Percentiles rank a stretch among this genome's conserved stretches.
Evolutionary conservation across 208 protist genomes (phyloP).

Genomic region (Zelonia costaricensis): DNA sequence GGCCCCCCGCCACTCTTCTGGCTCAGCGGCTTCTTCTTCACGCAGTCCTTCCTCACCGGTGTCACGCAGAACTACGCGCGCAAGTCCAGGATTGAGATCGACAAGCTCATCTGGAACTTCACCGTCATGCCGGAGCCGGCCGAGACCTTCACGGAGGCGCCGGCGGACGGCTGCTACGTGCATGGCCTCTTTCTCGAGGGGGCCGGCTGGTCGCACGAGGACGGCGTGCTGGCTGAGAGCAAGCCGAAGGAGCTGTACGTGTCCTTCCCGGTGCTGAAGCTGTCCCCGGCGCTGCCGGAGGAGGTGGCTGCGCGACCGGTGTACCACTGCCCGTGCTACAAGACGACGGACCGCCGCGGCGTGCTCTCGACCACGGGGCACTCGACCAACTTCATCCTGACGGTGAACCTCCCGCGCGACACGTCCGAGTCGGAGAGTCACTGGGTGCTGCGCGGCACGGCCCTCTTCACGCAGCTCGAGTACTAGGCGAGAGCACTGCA

Average conservation of each 20-base stretch:
- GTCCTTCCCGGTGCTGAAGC: slow-evolving; percentile 79
- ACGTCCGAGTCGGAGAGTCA: slow-evolving; percentile 70
- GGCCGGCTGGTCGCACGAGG: slow-evolving; percentile 73
- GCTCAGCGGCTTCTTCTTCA: slow-evolving; percentile 98
- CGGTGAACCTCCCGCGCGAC: slow-evolving; percentile 83
- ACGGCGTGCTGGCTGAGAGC: slow-evolving; percentile 80
- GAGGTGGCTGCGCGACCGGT: slow-evolving; percentile 46
- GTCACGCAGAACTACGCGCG: slow-evolving; percentile 98
- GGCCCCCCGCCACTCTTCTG: slow-evolving; percentile 92
- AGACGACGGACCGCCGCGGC: slow-evolving; percentile 93
- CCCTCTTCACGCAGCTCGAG: slow-evolving; percentile 91
- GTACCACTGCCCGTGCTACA: slow-evolving; percentile 96
- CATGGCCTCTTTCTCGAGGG: slow-evolving; percentile 92
- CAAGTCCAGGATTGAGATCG: slow-evolving; percentile 95
- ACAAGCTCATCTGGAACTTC: slow-evolving; percentile 96
- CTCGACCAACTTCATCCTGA: slow-evolving; percentile 98
- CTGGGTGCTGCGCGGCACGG: slow-evolving; percentile 91
- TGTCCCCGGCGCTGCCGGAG: slow-evolving; percentile 62
- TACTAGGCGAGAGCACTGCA: slow-evolving; percentile 67
- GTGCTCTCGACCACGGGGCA: slow-evolving; percentile 97
- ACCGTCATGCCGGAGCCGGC: slow-evolving; percentile 66
- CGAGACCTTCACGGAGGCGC: slow-evolving; percentile 37
- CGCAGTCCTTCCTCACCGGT: slow-evolving; percentile 96
- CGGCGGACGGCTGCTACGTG: slow-evolving; percentile 89
- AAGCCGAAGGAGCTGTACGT: slow-evolving; percentile 92